phyloP scores from a whole-genome alignment of 805 yeast genomes.

The Sporopachydermia lactativora region DNA sequence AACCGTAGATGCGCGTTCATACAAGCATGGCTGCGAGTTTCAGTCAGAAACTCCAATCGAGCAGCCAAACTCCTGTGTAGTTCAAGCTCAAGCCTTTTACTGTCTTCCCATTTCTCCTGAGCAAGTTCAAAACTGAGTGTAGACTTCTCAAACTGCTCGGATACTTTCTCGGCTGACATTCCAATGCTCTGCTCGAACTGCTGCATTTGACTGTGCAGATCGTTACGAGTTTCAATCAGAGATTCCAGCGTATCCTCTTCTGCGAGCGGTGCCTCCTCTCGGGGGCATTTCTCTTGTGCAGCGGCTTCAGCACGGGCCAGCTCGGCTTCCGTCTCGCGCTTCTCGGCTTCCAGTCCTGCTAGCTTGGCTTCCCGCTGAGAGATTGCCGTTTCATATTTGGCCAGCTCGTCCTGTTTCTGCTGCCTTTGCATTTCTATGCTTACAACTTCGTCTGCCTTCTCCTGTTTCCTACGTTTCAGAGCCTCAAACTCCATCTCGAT shows the following conservation, averaged over 20 bases:
- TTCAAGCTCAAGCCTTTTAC: slow-evolving; percentile 9
- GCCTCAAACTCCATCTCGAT: slow-evolving; percentile 9
- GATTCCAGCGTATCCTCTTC: slow-evolving; percentile 31
- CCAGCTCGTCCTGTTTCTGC: slow-evolving; percentile 8
- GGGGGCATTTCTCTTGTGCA: slow-evolving; percentile 30
- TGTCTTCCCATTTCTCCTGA: slow-evolving; percentile 22
- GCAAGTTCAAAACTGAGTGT: slow-evolving; percentile 30
- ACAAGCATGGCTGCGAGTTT: slow-evolving; percentile 27
- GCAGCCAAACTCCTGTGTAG: slow-evolving; percentile 22
- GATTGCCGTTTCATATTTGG: slow-evolving; percentile 4
- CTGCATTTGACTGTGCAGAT: slow-evolving; percentile 31
- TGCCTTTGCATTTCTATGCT: slow-evolving; percentile 11
- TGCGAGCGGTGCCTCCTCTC: slow-evolving; percentile 29
- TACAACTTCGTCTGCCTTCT: slow-evolving; percentile 13
- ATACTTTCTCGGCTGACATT: slow-evolving; percentile 39
- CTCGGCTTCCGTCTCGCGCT: slow-evolving; percentile 4
- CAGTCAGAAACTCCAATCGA: slow-evolving; percentile 28
- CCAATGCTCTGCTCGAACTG: slow-evolving; percentile 42
- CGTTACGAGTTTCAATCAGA: slow-evolving; percentile 33
- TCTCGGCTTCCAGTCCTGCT: background rate
- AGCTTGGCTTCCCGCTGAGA: background rate
- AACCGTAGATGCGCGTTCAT: slow-evolving; percentile 40
- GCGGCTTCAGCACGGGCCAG: slow-evolving; percentile 9
- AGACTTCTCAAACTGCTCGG: slow-evolving; percentile 29
- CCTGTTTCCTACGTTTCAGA: slow-evolving; percentile 9